A percentile compares a stretch with the other conserved stretches of the same genome.
These are phyloP conservation scores for Thielaviopsis populi DNA, from an alignment of 2,329 filamentous ascomycete genomes.

Conservation along the genomic window DNA sequence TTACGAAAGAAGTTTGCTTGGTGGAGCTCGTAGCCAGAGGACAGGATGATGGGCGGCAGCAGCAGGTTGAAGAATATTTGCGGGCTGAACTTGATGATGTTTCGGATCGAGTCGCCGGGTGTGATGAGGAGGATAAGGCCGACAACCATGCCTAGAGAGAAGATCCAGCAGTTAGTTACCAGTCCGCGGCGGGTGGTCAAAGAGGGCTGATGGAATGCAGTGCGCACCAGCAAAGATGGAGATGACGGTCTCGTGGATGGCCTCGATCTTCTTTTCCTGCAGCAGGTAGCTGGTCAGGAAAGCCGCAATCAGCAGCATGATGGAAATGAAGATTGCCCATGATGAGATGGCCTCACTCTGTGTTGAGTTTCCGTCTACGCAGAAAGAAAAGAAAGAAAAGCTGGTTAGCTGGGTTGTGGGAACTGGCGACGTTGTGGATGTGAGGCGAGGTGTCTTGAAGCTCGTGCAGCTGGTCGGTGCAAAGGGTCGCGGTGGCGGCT, in stretches of 20 bases:
- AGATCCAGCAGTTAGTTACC: not conserved
- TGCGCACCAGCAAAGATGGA: conserved; percentile 82
- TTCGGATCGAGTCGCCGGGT: conserved; percentile 68
- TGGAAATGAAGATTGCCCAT: conserved; percentile 94
- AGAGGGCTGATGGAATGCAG: conserved; percentile 10
- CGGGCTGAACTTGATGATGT: conserved; percentile 91
- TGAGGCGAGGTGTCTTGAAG: not conserved
- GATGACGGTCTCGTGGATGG: conserved; percentile 93
- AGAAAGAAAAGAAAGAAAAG: conserved; percentile 20
- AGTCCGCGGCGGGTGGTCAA: not conserved
- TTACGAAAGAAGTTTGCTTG: conserved; percentile 99
- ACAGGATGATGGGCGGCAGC: conserved; percentile 94
- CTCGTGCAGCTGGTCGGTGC: not conserved
- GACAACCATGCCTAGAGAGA: conserved; percentile 68
- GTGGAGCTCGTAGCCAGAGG: conserved; percentile 91
- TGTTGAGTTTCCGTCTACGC: conserved; percentile 53
- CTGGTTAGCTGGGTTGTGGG: not conserved
- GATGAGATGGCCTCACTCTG: conserved; percentile 91
- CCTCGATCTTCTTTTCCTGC: conserved; percentile 92
- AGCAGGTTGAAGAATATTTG: conserved; percentile 99
- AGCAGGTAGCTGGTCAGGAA: conserved; percentile 96
- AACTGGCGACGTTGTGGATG: not conserved
- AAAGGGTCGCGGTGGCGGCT: not conserved
- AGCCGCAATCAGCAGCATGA: conserved; percentile 81
- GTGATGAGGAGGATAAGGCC: conserved; percentile 75